Evolutionary conservation across 2,329 filamentous ascomycete species (phyloP), one percentile per base, ranked within the genome.

Genomic region (Pyrenophora seminiperda): DNA sequence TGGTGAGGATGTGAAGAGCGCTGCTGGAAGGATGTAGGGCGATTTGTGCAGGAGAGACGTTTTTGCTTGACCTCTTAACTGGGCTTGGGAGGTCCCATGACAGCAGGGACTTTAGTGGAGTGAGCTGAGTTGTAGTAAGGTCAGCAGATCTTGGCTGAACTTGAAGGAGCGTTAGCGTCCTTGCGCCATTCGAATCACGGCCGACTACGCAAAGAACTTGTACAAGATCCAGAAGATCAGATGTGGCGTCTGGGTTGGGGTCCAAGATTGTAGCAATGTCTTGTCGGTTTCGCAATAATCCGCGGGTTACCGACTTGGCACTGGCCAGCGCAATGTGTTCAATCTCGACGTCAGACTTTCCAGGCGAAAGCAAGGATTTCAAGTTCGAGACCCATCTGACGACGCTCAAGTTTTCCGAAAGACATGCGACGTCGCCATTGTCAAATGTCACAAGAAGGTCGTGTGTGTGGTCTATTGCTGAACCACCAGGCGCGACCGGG

Each of bases 1-100:
- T 74, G 11, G 75, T 67, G 1, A 90, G 76, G 62, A 86, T 80
- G 51, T 89, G 79, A 3, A 92, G 73, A 31, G 80, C 79, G 10
- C 88, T 88, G 2, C 83, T 82, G 15, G 81, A 80, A 18, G 84
- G 74, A 56, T 91, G 84, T 1, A 90, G 72, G 22, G 81, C 79
- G 61, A 83, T 87, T 7, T 59, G 58, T 4, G 62, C 40, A 15
- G 55, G 43, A 3, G 47, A 29, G 7, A 47, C 17, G 20, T 51
- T 49, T 4, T 44, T 24, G 6, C 39, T 41, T 4, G 58, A 13
- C 3, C 48, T 36, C n/a, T 50, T 58, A 1, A 58, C 47, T 2
- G 62, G 47, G 11, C 45, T 51, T 2, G 68, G 70, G 4, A 75
- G 45, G 14, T 55, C 43, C 58, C 67, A 67, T 1, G 67, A 62